Percentiles rank a stretch among this genome's conserved stretches.
Conservation (phyloP, 1,284 basidiomycete species). For the Schizophyllum commune region DNA sequence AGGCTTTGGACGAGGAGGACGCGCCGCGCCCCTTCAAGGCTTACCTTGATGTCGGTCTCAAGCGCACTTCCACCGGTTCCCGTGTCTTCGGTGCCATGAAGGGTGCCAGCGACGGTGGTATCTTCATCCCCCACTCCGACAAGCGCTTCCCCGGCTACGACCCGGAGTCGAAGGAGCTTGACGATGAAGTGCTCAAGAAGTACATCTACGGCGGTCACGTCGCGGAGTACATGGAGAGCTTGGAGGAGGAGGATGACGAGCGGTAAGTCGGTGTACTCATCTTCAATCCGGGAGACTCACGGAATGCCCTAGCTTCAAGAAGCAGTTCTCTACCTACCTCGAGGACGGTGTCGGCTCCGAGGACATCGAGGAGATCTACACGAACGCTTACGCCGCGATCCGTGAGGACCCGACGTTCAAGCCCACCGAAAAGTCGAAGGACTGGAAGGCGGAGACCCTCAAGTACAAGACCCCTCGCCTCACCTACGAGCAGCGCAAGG, state of each 20-base stretch:
- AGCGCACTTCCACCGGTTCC: slow-evolving; percentile 96
- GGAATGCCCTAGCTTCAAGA: slow-evolving; percentile 74
- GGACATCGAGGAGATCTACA: slow-evolving; percentile 96
- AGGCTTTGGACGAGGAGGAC: slow-evolving; percentile 85
- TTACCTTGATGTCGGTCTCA: slow-evolving; percentile 98
- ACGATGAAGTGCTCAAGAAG: slow-evolving; percentile 92
- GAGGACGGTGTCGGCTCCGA: slow-evolving; percentile 94
- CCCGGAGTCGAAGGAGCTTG: slow-evolving; percentile 88
- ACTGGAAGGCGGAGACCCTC: slow-evolving; percentile 86
- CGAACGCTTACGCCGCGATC: slow-evolving; percentile 86
- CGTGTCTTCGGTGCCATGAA: slow-evolving; percentile 99
- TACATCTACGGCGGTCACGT: slow-evolving; percentile 99
- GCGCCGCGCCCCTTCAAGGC: slow-evolving; percentile 98
- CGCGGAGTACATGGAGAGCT: slow-evolving; percentile 98
- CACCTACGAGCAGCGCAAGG: slow-evolving; percentile 73
- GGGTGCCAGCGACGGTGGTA: slow-evolving; percentile 96
- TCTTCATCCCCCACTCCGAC: slow-evolving; percentile 97
- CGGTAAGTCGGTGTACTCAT: slow-evolving; percentile 37
- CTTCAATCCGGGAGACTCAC: slow-evolving; percentile 3
- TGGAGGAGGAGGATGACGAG: slow-evolving; percentile 99
- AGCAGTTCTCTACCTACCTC: slow-evolving; percentile 95
- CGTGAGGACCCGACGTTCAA: slow-evolving; percentile 92
- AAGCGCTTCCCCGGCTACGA: slow-evolving; percentile 99
- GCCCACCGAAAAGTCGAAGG: slow-evolving; percentile 84
- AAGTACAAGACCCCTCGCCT: slow-evolving; percentile 72